Evolutionary conservation across 78 protist species (phyloP), one percentile per base, ranked within the genome.

Genomic region (Planoprotostelium fungivorum): DNA sequence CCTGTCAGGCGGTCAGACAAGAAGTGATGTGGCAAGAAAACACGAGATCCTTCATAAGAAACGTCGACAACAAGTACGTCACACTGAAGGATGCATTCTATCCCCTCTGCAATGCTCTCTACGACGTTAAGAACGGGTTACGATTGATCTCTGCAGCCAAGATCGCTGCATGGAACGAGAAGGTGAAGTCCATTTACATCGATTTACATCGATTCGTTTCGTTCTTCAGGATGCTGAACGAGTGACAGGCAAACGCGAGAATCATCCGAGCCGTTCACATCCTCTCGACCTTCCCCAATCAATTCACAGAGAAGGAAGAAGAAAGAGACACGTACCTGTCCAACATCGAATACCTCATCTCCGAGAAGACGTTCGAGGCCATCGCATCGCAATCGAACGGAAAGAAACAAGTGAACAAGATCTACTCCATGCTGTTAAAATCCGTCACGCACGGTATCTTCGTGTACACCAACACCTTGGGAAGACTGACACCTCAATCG

Each of bases 21-120:
- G 1, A 94, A 34, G 16, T 38, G 5, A 87, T 94, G 93, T 94
- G 93, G 94, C 96, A 94, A 84, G 90, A 89, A 31, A 89, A 88
- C 37, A 38, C 96, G 9, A 39, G 87, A 84, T 84, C 89, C 87
- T 94, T 94, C 86, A 86, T 88, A n/a, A 35, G 37, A 29, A 37
- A 89, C 10, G 34, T 91, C 38, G 87, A 85, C 10, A 73, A 88
- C 86, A 88, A 89, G 84, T 94, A 36, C 36, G 23, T 36, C 16
- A 28, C 86, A 36, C 90, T 89, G 36, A 37, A 89, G 25, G 96
- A 94, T 88, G 63, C 90, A 16, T 28, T 84, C 35, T 90, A 88
- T 29, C 94, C 94, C 73, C 37, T 94, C 73, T 25, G 87, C 28
- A 88, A 91, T 28, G 38, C 91, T 25, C 87, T 94, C 29, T 73